Evolutionary conservation across 208 protist species (phyloP).

Genomic region (Zelonia costaricensis): DNA sequence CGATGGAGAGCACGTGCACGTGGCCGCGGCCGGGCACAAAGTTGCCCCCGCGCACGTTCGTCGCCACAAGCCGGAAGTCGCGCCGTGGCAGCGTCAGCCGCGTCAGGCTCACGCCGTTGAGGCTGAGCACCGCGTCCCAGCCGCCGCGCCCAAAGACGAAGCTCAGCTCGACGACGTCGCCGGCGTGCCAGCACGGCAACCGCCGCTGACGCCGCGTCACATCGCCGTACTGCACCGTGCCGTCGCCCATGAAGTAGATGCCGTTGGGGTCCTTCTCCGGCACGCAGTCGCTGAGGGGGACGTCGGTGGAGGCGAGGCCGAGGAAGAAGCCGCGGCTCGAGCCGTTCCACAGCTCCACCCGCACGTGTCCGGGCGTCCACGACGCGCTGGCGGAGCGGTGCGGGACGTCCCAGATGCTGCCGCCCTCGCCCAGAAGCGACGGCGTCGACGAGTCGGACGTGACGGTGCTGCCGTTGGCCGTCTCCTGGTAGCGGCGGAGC

Average conservation of each 20-base stretch:
- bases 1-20: conserved; percentile 29
- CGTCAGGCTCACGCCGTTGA: conserved; percentile 50
- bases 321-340: conserved; percentile 27
- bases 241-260: conserved; percentile 41
- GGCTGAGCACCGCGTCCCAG: conserved; percentile 42
- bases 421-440: conserved; percentile 3
- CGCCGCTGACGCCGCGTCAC: conserved; percentile 23
- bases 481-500: conserved; percentile 20
- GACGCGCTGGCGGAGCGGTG: conserved; percentile 16
- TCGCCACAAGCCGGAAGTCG: conserved; percentile 28
- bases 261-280: conserved; percentile 29
- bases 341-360: conserved; percentile 30
- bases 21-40: conserved; percentile 22
- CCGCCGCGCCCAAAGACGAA: conserved; percentile 42
- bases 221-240: conserved; percentile 29
- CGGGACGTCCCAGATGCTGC: conserved; percentile 22
- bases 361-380: conserved; percentile 34
- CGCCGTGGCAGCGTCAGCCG: conserved; percentile 40
- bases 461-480: conserved; percentile 8
- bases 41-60: conserved; percentile 14
- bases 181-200: conserved; percentile 39
- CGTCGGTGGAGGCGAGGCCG: conserved; percentile 29
- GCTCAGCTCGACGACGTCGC: conserved; percentile 42
- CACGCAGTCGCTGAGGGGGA: conserved; percentile 11
- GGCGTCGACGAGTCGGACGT: conserved; percentile 8